Percentiles rank a stretch among this genome's conserved stretches.
Evolutionary conservation across 192 early-diverging fungal species (phyloP).

Genomic region (Linnemannia zychae): DNA sequence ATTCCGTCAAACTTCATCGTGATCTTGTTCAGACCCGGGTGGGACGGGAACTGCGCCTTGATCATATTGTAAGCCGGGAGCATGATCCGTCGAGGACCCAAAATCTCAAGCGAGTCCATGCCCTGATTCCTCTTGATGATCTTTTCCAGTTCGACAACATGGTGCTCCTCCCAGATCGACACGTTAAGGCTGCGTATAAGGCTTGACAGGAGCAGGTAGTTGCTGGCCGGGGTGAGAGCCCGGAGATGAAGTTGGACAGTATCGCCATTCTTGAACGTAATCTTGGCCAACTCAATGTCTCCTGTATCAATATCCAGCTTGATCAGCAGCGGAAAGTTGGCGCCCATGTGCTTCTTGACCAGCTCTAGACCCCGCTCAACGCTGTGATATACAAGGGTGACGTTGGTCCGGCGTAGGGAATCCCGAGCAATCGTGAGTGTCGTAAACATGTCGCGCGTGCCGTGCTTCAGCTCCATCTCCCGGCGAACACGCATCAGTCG

Average conservation of each 20-base stretch:
- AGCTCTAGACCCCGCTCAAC: slow-evolving; percentile 13
- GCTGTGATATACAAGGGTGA: slow-evolving; percentile 7
- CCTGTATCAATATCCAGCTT: slow-evolving; percentile 2
- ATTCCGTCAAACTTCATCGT: slow-evolving; percentile 9
- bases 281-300: slow-evolving; percentile 7
- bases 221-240: neutral
- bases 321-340: neutral
- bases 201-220: slow-evolving; percentile 11
- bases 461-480: slow-evolving; percentile 11
- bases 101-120: slow-evolving; percentile 8
- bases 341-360: slow-evolving; percentile 17
- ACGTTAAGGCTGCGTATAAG: slow-evolving; percentile 16
- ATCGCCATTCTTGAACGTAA: slow-evolving; percentile 16
- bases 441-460: slow-evolving; percentile 20
- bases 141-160: neutral
- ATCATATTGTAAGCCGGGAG: neutral
- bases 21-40: neutral
- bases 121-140: slow-evolving; percentile 21
- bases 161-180: neutral
- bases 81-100: neutral
- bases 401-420: neutral
- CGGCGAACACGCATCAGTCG: slow-evolving; percentile 2
- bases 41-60: neutral
- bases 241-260: slow-evolving; percentile 2
- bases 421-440: slow-evolving; percentile 14